Conservation (phyloP, 2,329 filamentous ascomycete species). For the Eurotiales sp. region DNA sequence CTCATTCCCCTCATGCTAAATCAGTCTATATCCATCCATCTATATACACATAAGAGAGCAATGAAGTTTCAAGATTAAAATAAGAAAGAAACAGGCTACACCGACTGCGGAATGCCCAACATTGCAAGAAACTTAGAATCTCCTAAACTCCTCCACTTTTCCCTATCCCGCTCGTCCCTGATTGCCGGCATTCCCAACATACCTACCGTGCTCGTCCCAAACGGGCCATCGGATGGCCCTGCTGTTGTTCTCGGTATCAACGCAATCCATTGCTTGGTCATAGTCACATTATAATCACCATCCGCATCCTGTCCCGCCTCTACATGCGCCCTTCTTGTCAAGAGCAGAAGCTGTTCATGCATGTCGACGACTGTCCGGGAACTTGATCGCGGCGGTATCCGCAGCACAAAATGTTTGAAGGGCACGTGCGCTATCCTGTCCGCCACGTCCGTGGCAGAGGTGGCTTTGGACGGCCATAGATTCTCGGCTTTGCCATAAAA, state of each 20-base stretch:
- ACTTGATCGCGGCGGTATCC: slow-evolving; percentile 17
- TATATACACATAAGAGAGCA: no score
- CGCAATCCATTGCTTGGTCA: slow-evolving; percentile 26
- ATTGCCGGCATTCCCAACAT: slow-evolving; percentile 24
- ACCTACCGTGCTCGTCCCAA: slow-evolving; percentile 22
- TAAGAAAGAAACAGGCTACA: no score
- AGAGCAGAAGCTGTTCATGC: slow-evolving; percentile 20
- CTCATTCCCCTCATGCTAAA: no score
- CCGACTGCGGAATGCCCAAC: slow-evolving; percentile 18
- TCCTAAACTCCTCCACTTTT: slow-evolving; percentile 20
- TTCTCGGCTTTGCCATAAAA: slow-evolving; percentile 13
- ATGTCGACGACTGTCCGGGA: slow-evolving; percentile 14
- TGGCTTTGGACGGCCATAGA: slow-evolving; percentile 20
- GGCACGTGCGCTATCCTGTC: slow-evolving; percentile 20
- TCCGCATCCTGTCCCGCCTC: slow-evolving; percentile 15
- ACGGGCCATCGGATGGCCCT: slow-evolving; percentile 15
- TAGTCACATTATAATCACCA: slow-evolving; percentile 25
- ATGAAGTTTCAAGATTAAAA: no score
- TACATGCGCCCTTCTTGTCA: slow-evolving; percentile 18
- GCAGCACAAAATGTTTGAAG: slow-evolving; percentile 26
- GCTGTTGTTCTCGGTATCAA: slow-evolving; percentile 19
- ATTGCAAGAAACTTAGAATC: slow-evolving; percentile 18
- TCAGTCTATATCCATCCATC: no score
- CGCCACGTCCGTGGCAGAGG: slow-evolving; percentile 19
- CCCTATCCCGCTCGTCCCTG: slow-evolving; percentile 18